Evolutionary conservation across 108 stramenopile genomes (phyloP).

Genomic region (Seminavis robusta): DNA sequence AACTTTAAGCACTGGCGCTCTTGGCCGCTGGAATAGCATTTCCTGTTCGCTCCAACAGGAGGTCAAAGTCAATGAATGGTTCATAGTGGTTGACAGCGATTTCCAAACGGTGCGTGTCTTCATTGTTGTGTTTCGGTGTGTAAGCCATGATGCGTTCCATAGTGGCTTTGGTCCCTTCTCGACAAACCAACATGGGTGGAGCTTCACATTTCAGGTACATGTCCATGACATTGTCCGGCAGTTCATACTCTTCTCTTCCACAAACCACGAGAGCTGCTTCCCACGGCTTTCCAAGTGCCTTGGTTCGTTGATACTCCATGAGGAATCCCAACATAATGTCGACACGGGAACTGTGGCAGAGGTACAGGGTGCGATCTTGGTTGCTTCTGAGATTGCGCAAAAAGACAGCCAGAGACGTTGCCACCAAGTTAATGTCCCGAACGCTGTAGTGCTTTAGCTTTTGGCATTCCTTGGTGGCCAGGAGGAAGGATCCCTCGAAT

Average conservation of each 20-base stretch:
- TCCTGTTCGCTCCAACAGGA: constrained; percentile 48
- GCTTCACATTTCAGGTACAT: constrained; percentile 71
- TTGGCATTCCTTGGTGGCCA: constrained; percentile 72
- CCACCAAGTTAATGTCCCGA: constrained; percentile 84
- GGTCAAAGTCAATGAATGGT: constrained; percentile 89
- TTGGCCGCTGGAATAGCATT: too few species aligned
- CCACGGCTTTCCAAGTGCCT: constrained; percentile 34
- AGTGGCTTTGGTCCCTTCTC: constrained; percentile 61
- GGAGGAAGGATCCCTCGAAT: constrained; percentile 57
- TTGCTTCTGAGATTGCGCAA: constrained; percentile 82
- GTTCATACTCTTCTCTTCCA: constrained; percentile 70
- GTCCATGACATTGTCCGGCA: constrained; percentile 53
- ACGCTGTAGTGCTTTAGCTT: constrained; percentile 82
- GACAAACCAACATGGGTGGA: constrained; percentile 65
- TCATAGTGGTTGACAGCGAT: constrained; percentile 90
- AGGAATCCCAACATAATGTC: constrained; percentile 76
- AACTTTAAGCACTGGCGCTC: too few species aligned
- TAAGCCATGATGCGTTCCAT: constrained; percentile 77
- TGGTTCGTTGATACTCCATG: constrained; percentile 71
- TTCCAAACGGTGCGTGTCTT: constrained; percentile 76
- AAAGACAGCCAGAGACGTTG: constrained; percentile 81
- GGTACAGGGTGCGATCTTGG: constrained; percentile 78
- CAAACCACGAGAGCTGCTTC: constrained; percentile 83
- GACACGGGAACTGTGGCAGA: constrained; percentile 86
- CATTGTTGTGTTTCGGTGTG: constrained; percentile 88